phyloP scores from a whole-genome alignment of 2,329 filamentous ascomycete genomes.

The Calonectria crousiana region DNA sequence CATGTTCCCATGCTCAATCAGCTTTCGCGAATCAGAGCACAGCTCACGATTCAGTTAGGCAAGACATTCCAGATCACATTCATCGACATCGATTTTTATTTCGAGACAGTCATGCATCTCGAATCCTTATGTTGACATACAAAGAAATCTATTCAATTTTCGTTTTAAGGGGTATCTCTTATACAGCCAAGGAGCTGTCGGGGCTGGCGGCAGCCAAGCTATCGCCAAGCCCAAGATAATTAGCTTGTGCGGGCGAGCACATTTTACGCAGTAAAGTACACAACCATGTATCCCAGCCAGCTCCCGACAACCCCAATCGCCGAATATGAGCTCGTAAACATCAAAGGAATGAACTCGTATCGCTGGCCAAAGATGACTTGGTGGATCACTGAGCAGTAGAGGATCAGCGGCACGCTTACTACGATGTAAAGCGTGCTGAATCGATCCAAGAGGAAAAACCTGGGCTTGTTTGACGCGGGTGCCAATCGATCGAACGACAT shows the following conservation, averaged over 20 bases:
- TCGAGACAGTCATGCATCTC: neutral
- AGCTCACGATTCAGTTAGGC: slow-evolving; percentile 10
- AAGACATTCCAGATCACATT: slow-evolving; percentile 6
- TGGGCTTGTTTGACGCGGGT: slow-evolving; percentile 81
- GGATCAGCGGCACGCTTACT: slow-evolving; percentile 87
- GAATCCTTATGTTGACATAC: neutral
- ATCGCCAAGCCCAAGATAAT: slow-evolving; percentile 3
- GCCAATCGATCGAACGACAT: slow-evolving; percentile 89
- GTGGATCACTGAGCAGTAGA: slow-evolving; percentile 90
- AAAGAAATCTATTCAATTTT: slow-evolving; percentile 6
- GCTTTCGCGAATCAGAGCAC: slow-evolving; percentile 18
- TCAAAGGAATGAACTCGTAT: slow-evolving; percentile 92
- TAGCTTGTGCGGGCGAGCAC: neutral
- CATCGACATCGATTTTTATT: neutral
- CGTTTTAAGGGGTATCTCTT: slow-evolving; percentile 18
- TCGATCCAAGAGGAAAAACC: slow-evolving; percentile 91
- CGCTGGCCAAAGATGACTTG: slow-evolving; percentile 83
- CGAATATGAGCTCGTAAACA: slow-evolving; percentile 97
- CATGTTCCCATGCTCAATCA: neutral
- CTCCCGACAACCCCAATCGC: slow-evolving; percentile 95
- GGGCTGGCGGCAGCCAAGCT: neutral
- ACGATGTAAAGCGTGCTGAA: slow-evolving; percentile 92
- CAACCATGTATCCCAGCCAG: slow-evolving; percentile 93
- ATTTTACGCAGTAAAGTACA: slow-evolving; percentile 77
- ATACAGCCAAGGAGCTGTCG: slow-evolving; percentile 2